phyloP scores from a whole-genome alignment of 306 rosid species.

The Fragaria nilgerrensis region DNA sequence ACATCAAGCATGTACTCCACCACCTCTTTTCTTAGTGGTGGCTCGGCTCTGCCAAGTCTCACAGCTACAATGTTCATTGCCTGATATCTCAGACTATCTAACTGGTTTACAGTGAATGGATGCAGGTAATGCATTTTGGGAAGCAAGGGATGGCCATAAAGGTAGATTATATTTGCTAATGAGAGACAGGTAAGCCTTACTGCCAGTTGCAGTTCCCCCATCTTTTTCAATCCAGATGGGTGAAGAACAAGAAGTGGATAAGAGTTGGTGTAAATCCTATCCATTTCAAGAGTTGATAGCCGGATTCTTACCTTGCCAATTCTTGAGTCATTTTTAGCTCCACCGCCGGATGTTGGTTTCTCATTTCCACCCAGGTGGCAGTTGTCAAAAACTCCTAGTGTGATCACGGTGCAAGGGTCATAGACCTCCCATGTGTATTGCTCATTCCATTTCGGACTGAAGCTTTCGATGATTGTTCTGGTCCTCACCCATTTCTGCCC shows the following conservation, averaged over 20 bases:
- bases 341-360: constrained; percentile 37
- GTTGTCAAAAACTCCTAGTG: constrained; percentile 75
- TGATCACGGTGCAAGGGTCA: constrained; percentile 68
- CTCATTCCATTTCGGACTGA: constrained; percentile 63
- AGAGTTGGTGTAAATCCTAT: constrained; percentile 68
- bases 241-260: constrained; percentile 65
- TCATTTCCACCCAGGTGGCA: constrained; percentile 57
- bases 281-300: constrained; percentile 78
- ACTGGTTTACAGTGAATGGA: constrained; percentile 80
- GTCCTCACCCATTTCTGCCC: constrained; percentile 89
- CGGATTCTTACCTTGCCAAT: constrained; percentile 82
- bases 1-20: constrained; percentile 89
- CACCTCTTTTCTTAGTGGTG: constrained; percentile 72
- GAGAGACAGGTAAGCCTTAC: constrained; percentile 76
- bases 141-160: constrained; percentile 64
- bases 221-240: constrained; percentile 63
- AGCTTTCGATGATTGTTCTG: constrained; percentile 59
- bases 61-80: constrained; percentile 74
- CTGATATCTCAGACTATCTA: constrained; percentile 67
- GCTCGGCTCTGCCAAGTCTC: constrained; percentile 74
- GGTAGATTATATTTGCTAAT: constrained; percentile 60
- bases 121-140: constrained; percentile 86
- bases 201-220: constrained; percentile 80
- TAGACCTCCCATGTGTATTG: constrained; percentile 71
- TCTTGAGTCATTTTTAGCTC: constrained; percentile 45